Percentiles rank a stretch among this genome's conserved stretches.
These are phyloP conservation scores for Psilocybe tampanensis DNA, from an alignment of 768 basidiomycete species.

Conservation along the genomic window DNA sequence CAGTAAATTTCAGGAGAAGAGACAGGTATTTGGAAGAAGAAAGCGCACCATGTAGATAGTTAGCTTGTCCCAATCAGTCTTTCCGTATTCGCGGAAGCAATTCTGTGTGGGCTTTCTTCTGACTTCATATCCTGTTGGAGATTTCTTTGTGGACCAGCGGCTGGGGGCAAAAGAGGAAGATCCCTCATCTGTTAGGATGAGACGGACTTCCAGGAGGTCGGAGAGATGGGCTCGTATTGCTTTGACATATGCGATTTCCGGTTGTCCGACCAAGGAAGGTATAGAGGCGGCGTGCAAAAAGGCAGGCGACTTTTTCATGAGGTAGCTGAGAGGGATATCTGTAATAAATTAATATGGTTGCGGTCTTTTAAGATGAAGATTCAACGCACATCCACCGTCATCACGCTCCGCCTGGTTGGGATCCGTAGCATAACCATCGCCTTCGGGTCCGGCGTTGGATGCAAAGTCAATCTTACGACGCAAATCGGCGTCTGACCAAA, in stretches of 20 bases:
- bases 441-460: constrained; percentile 21
- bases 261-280: constrained; percentile 18
- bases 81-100: constrained; percentile 26
- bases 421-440: constrained; percentile 45
- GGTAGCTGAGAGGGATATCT: constrained; percentile 64
- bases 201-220: constrained; percentile 58
- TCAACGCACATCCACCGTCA: constrained; percentile 3
- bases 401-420: neutral
- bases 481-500: constrained; percentile 66
- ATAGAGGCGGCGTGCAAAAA: constrained; percentile 30
- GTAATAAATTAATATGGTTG: constrained; percentile 13
- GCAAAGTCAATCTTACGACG: constrained; percentile 44
- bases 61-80: constrained; percentile 58
- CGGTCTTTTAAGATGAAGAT: neutral
- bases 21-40: neutral
- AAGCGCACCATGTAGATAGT: constrained; percentile 70
- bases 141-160: constrained; percentile 27
- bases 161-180: constrained; percentile 31
- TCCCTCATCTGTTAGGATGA: constrained; percentile 43
- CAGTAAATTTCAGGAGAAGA: constrained; percentile 1
- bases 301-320: constrained; percentile 44
- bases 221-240: constrained; percentile 54
- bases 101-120: constrained; percentile 45
- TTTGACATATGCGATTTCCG: constrained; percentile 56
- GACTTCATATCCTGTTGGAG: constrained; percentile 63